These are phyloP conservation scores for Apiospora sp. DNA, from an alignment of 2,329 filamentous ascomycete genomes.

Conservation along the genomic window DNA sequence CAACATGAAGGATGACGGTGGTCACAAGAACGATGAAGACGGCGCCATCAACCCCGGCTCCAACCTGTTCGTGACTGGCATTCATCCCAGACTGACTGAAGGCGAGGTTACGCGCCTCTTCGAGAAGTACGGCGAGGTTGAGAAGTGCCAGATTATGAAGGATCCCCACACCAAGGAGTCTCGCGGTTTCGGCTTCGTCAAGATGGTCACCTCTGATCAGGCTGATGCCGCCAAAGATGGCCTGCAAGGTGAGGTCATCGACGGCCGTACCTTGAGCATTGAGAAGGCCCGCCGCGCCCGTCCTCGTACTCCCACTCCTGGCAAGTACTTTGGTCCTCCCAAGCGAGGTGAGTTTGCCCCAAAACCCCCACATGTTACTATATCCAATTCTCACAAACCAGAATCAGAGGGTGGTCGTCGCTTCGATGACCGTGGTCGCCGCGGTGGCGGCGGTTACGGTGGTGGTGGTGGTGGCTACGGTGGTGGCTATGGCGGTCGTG, in stretches of 20 bases:
- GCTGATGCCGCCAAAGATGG: slow-evolving; percentile 97
- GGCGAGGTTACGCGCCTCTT: slow-evolving; percentile 93
- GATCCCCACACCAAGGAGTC: slow-evolving; percentile 99
- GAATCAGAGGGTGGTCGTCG: slow-evolving; percentile 56
- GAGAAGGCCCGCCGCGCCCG: slow-evolving; percentile 97
- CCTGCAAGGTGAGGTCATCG: slow-evolving; percentile 92
- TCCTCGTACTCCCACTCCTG: slow-evolving; percentile 93
- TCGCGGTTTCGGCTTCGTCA: slow-evolving; percentile 98
- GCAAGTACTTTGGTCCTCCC: slow-evolving; percentile 98
- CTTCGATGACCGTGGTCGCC: slow-evolving; percentile 49
- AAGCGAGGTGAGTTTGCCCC: slow-evolving; percentile 80
- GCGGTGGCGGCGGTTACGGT: slow-evolving; percentile 60
- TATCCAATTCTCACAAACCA: slow-evolving; percentile 39
- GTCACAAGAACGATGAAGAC: slow-evolving; percentile 69
- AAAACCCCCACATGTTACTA: background rate
- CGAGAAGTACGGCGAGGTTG: slow-evolving; percentile 97
- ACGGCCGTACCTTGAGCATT: slow-evolving; percentile 95
- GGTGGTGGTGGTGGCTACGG: slow-evolving; percentile 69
- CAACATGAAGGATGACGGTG: slow-evolving; percentile 62
- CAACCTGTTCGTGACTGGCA: slow-evolving; percentile 98
- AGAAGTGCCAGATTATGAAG: slow-evolving; percentile 99
- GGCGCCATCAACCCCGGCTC: slow-evolving; percentile 91
- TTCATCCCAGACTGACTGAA: slow-evolving; percentile 90
- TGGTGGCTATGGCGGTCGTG: slow-evolving; percentile 58
- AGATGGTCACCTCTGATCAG: slow-evolving; percentile 95